Base-by-base conservation (phyloP, 768 basidiomycete genomes). In the Agrocybe pediades region DNA sequence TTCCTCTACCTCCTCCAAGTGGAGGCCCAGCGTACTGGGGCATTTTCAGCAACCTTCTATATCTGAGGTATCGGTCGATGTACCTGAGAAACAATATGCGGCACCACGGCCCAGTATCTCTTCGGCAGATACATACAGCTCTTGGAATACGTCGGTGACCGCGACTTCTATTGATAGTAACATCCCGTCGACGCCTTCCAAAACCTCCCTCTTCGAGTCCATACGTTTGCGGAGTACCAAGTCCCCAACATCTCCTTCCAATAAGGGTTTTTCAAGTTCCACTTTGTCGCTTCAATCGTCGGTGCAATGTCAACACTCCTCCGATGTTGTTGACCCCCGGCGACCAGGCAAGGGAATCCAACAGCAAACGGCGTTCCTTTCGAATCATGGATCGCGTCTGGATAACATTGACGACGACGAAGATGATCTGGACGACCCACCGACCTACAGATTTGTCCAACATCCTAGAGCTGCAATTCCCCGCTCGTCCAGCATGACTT, bases 11-110 rank as follows among this genome's bases (percentile, higher is more conserved):
- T 62, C 73, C 9, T 74, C 80, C 46, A 80, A 71, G 68, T 85
- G 82, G 81, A 77, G 84, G n/a, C 85, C 87, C 9, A 83, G 78
- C 56, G 80, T 89, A 20, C 67, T 87, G 20, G 84, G 82, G 6
- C 82, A 88, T 58, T 88, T 88, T 62, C 71, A 79, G 24, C 76
- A 80, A 50, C 61, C 76, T 48, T 76, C 82, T 46, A 64, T 71
- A 25, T 71, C 79, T 40, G 79, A 76, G 62, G 57, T 71, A 45
- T 79, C 69, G 46, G 63, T 74, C 45, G 67, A 71, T 41, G 72
- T 76, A 25, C 75, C 77, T 16, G 81, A 70, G 42, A 41, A 61
- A 19, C 59, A 55, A 27, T 64, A 65, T 49, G 55, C 66, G 17
- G 64, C 65, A 9, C 65, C 67, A 20, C 61, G 67, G 9, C 65